Percentiles rank a stretch among this genome's conserved stretches.
Evolutionary conservation across 768 basidiomycete species (phyloP).

Genomic region (Rhodotorula toruloides): DNA sequence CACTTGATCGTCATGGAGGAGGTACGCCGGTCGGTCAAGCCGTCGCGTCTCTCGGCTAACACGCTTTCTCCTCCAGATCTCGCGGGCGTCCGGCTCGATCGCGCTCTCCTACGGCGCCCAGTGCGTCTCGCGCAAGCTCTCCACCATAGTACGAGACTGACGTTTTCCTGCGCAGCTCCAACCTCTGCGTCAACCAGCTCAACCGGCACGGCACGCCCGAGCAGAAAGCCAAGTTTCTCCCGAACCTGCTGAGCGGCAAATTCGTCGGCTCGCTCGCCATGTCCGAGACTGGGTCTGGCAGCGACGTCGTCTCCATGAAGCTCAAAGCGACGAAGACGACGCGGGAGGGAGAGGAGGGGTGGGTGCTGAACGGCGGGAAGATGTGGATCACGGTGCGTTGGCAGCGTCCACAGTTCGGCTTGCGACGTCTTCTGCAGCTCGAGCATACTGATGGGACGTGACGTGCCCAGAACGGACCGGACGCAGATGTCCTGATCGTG

Average conservation of each 20-base stretch:
- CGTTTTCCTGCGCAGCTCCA: conserved; percentile 51
- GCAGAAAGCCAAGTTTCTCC: conserved; percentile 80
- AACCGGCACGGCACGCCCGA: conserved; percentile 73
- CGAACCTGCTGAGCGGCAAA: conserved; percentile 66
- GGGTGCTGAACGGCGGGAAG: conserved; percentile 78
- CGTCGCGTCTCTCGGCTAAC: no score
- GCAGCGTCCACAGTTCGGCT: background rate
- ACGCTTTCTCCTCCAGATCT: no score
- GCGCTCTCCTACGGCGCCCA: conserved; percentile 89
- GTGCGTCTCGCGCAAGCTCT: background rate
- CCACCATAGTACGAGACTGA: conserved; percentile 52
- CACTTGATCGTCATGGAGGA: conserved; percentile 76
- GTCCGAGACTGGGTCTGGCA: conserved; percentile 82
- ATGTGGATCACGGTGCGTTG: conserved; percentile 76
- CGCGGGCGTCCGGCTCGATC: conserved; percentile 81
- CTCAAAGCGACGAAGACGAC: conserved; percentile 68
- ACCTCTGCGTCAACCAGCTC: conserved; percentile 79
- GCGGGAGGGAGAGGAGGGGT: conserved; percentile 56
- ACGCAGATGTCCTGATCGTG: conserved; percentile 82
- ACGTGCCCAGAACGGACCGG: conserved; percentile 93
- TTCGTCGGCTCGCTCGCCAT: conserved; percentile 84
- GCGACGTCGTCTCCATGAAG: conserved; percentile 88
- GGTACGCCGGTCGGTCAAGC: no score
- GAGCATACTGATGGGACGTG: conserved; percentile 7
- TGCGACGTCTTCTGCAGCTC: background rate